A percentile compares a stretch with the other conserved stretches of the same genome.
Conservation (phyloP, 768 basidiomycete species). For the Leucocoprinus birnbaumii region DNA sequence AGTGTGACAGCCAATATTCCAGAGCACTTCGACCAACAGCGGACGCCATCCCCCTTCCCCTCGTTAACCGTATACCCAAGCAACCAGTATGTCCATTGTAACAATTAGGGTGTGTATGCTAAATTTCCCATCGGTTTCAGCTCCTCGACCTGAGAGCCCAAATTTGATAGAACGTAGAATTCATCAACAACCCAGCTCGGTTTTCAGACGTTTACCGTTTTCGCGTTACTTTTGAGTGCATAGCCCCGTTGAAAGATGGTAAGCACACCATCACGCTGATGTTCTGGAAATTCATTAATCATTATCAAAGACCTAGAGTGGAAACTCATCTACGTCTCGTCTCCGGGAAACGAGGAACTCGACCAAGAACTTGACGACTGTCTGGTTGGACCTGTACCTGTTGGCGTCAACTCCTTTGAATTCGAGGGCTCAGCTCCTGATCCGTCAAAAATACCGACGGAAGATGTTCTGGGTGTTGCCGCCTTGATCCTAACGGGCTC, state of each 20-base stretch:
- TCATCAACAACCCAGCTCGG: slow-evolving; percentile 89
- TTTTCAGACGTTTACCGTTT: slow-evolving; percentile 92
- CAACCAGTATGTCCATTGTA: slow-evolving; percentile 48
- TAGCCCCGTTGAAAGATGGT: slow-evolving; percentile 89
- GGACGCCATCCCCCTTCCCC: neutral
- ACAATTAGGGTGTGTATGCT: slow-evolving; percentile 54
- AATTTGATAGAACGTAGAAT: slow-evolving; percentile 68
- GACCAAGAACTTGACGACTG: slow-evolving; percentile 99
- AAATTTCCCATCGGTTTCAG: slow-evolving; percentile 10
- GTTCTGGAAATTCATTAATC: neutral
- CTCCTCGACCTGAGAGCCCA: neutral
- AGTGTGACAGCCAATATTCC: neutral
- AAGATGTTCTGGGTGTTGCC: slow-evolving; percentile 94
- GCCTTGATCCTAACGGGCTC: slow-evolving; percentile 96
- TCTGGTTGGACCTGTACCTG: slow-evolving; percentile 94
- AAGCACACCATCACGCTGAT: slow-evolving; percentile 13
- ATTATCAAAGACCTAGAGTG: slow-evolving; percentile 83
- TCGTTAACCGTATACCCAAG: slow-evolving; percentile 1
- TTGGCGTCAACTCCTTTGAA: slow-evolving; percentile 97
- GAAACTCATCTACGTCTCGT: slow-evolving; percentile 96
- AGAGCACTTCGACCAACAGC: neutral
- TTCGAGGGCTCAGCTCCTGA: slow-evolving; percentile 88
- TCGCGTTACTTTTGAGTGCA: slow-evolving; percentile 96
- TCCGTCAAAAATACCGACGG: slow-evolving; percentile 78
- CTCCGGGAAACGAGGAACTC: slow-evolving; percentile 84